Evolutionary conservation across 306 rosid genomes (phyloP), one percentile per base, ranked within the genome.

Genomic region (Cucumis hystrix): DNA sequence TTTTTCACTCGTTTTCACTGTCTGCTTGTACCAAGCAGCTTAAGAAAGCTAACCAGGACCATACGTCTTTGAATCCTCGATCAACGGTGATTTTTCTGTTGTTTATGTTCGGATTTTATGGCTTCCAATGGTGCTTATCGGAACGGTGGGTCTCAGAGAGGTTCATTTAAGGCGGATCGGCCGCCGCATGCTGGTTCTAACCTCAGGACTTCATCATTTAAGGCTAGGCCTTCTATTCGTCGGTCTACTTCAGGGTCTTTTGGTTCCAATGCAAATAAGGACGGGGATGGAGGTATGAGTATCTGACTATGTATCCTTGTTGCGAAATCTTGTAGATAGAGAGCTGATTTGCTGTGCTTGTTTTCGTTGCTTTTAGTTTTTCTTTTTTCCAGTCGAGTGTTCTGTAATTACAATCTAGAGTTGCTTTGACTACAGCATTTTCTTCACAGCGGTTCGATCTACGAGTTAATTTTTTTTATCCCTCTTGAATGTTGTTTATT

Each of bases 151-250:
- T 77, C 79, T 55, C 43, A 43, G 8, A 73, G 81, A 71, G 84
- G 81, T 11, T 41, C 78, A 25, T 49, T 79, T 67, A 83, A 82
- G 82, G 67, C 79, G 87, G 91, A 87, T 83, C 88, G 87, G 66
- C 86, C 82, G 2, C 68, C 77, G 21, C 74, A 20, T 59, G 79
- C 75, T 39, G 56, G 58, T 15, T 40, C 83, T 25, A 76, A 75
- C 76, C 79, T 83, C 74, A 77, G 77, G 73, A 60, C 81, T 39
- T 77, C 91, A 30, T 83, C 91, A 45, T 85, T 85, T 64, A 87
- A 87, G 78, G 79, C 87, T 63, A 75, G 79, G 41, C 66, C 75
- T 30, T 64, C 87, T 57, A 78, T 81, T 86, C 79, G 74, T 75
- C 64, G 74, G 80, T 66, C 91, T 56, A 82, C 81, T 62, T 80